These are phyloP conservation scores for Macrophomina phaseolina DNA, from an alignment of 2,329 filamentous ascomycete species.

Conservation along the genomic window DNA sequence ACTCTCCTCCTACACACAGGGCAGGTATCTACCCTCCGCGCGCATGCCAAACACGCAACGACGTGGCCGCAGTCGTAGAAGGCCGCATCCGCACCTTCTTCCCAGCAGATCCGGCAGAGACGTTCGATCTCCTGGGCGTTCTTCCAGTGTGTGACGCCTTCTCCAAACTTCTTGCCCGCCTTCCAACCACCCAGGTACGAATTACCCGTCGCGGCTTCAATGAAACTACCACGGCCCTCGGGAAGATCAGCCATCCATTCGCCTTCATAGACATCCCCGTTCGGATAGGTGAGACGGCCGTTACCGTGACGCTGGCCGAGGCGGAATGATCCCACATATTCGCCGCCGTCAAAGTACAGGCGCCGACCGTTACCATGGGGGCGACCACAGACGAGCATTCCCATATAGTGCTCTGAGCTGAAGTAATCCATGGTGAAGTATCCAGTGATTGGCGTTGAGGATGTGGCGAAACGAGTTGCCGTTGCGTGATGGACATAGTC, in stretches of 20 bases:
- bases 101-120: conserved; percentile 67
- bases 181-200: conserved; percentile 67
- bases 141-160: conserved; percentile 67
- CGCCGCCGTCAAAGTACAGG: conserved; percentile 60
- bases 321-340: conserved; percentile 62
- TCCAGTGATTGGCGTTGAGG: conserved; percentile 46
- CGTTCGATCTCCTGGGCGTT: conserved; percentile 66
- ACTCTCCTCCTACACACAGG: conserved; percentile 66
- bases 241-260: conserved; percentile 69
- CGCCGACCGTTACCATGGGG: conserved; percentile 61
- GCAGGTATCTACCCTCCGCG: conserved; percentile 63
- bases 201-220: conserved; percentile 63
- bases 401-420: conserved; percentile 62
- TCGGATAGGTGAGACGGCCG: conserved; percentile 64
- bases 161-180: conserved; percentile 64
- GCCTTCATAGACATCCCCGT: conserved; percentile 67
- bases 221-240: conserved; percentile 63
- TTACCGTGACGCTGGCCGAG: conserved; percentile 60
- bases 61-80: conserved; percentile 70
- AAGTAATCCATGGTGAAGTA: conserved; percentile 60
- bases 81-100: conserved; percentile 63
- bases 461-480: conserved; percentile 50
- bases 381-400: conserved; percentile 52
- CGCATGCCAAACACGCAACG: conserved; percentile 65
- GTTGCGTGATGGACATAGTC: conserved; percentile 52